Percentiles rank a stretch among this genome's conserved stretches.
Evolutionary conservation across 2,329 filamentous ascomycete genomes (phyloP).

Genomic region (Phyllosticta paracitricarpa): DNA sequence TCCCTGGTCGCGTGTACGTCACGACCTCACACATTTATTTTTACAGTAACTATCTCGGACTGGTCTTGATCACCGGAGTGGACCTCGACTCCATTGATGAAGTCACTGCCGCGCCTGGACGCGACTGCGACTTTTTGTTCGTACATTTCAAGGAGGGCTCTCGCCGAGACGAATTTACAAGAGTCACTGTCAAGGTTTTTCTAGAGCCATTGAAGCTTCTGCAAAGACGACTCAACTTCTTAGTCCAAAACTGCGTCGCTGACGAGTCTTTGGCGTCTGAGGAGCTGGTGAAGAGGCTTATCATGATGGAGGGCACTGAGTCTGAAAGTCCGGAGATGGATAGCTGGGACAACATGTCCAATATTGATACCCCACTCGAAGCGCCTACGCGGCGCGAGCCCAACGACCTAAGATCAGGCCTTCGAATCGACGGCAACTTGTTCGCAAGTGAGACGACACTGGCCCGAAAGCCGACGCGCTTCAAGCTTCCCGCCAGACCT

Average conservation of each 20-base stretch:
- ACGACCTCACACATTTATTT: constrained; percentile 87
- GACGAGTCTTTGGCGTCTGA: constrained; percentile 60
- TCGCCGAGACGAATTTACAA: constrained; percentile 50
- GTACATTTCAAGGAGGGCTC: constrained; percentile 62
- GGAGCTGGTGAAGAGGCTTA: constrained; percentile 59
- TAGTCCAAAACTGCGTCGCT: constrained; percentile 70
- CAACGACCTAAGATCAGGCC: constrained; percentile 38
- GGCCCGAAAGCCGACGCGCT: constrained; percentile 49
- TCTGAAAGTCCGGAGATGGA: constrained; percentile 65
- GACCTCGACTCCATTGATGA: constrained; percentile 70
- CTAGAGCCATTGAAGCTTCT: constrained; percentile 77
- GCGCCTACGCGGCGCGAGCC: constrained; percentile 23
- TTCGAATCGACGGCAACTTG: constrained; percentile 54
- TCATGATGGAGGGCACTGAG: constrained; percentile 59
- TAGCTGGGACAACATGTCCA: constrained; percentile 79
- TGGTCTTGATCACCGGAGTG: constrained; percentile 74
- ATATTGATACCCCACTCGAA: constrained; percentile 47
- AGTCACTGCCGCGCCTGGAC: constrained; percentile 79
- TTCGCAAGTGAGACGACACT: constrained; percentile 35
- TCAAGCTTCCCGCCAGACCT: constrained; percentile 71
- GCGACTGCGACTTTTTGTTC: constrained; percentile 87
- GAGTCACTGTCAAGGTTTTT: constrained; percentile 86
- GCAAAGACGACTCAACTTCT: constrained; percentile 71
- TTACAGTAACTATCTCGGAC: constrained; percentile 87
- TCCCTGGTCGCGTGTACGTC: constrained; percentile 78